A percentile compares a stretch with the other conserved stretches of the same genome.
Conservation (phyloP, 2,329 filamentous ascomycete species). For the Paecilomyces dactylethromorphus region DNA sequence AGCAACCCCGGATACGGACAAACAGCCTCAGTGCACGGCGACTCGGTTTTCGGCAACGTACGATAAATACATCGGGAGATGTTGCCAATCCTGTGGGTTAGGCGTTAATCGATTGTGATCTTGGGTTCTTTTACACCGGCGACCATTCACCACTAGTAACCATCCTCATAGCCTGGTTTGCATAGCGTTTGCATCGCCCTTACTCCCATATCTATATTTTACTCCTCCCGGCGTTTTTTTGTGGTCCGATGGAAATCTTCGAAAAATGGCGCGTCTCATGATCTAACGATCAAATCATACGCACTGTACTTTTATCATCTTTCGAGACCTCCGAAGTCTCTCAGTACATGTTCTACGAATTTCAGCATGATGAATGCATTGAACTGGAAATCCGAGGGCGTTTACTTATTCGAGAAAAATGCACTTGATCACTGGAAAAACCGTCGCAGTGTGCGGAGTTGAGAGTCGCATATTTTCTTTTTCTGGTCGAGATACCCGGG, state of each 20-base stretch:
- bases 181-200: neutral
- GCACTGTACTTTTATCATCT: neutral
- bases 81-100: constrained; percentile 21
- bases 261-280: neutral
- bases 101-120: constrained; percentile 18
- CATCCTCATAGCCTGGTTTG: neutral
- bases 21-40: constrained; percentile 30
- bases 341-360: neutral
- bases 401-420: neutral
- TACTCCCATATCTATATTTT: neutral
- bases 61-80: constrained; percentile 17
- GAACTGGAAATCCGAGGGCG: neutral
- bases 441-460: neutral
- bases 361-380: neutral
- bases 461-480: neutral
- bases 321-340: neutral
- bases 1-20: constrained; percentile 28
- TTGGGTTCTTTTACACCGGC: neutral
- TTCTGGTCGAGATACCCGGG: neutral
- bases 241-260: neutral
- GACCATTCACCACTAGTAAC: neutral
- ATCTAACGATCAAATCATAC: neutral
- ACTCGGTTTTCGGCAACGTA: constrained; percentile 26
- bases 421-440: neutral
- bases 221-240: neutral